Evolutionary conservation across 345 rosid genomes (phyloP).

Genomic region (Melastoma malabathricum): DNA sequence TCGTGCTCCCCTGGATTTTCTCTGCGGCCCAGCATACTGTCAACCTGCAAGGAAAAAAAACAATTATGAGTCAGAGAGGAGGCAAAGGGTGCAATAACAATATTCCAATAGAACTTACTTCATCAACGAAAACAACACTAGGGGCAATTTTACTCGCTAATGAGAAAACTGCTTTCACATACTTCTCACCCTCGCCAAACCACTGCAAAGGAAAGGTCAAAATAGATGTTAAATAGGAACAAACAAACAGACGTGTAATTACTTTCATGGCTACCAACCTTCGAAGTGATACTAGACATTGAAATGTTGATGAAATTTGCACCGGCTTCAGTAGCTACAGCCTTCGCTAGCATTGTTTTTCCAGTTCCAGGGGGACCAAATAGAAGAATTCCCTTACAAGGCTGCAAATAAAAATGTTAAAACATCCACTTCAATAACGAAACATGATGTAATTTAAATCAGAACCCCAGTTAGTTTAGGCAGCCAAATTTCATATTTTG

Average conservation of each 20-base stretch:
- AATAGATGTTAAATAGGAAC: not conserved
- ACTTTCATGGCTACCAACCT: conserved; percentile 28
- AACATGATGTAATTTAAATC: too few species aligned
- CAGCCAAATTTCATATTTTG: too few species aligned
- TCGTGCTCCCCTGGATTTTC: conserved; percentile 82
- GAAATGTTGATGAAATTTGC: conserved; percentile 87
- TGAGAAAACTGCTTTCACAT: conserved; percentile 82
- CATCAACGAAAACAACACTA: conserved; percentile 82
- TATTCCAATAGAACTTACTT: conserved; percentile 24
- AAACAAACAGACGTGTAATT: not conserved
- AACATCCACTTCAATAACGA: too few species aligned
- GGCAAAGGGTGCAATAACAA: not conserved
- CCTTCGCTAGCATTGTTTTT: conserved; percentile 94
- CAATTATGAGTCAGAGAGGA: not conserved
- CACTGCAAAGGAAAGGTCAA: conserved; percentile 37
- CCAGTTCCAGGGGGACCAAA: conserved; percentile 98
- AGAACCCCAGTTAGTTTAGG: too few species aligned
- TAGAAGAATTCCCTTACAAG: conserved; percentile 82
- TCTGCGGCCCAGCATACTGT: conserved; percentile 91
- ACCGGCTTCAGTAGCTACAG: conserved; percentile 97
- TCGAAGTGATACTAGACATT: conserved; percentile 82
- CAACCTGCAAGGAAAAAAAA: conserved; percentile 35
- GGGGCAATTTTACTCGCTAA: conserved; percentile 88
- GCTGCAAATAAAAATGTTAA: conserved; percentile 24
- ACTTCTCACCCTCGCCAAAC: conserved; percentile 97